A percentile compares a stretch with the other conserved stretches of the same genome.
phyloP scores from a whole-genome alignment of 2,329 filamentous ascomycete genomes.

The Pseudogymnoascus sp. region DNA sequence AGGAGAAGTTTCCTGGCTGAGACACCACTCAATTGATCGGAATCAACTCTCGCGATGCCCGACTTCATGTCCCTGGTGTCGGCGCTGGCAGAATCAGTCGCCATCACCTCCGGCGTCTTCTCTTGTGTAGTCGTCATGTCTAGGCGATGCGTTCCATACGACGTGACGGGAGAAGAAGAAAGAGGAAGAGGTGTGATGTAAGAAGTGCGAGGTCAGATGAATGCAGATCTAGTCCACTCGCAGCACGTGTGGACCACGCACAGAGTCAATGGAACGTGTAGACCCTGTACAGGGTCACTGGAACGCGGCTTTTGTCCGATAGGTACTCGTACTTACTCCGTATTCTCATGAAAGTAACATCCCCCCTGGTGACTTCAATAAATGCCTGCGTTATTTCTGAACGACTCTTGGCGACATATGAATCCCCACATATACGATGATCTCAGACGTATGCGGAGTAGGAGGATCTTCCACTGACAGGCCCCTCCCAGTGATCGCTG shows the following conservation, averaged over 20 bases:
- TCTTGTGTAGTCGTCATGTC: background rate
- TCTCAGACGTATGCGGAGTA: background rate
- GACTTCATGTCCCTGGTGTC: background rate
- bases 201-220: background rate
- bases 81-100: slow-evolving; percentile 2
- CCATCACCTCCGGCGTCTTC: background rate
- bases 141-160: background rate
- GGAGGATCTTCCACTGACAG: background rate
- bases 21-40: slow-evolving; percentile 35
- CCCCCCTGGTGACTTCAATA: background rate
- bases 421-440: background rate
- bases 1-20: slow-evolving; percentile 26
- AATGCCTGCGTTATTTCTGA: slow-evolving; percentile 1
- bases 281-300: background rate
- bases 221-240: slow-evolving; percentile 4
- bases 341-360: background rate
- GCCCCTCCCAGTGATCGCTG: background rate
- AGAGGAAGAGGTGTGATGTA: background rate
- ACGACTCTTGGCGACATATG: background rate
- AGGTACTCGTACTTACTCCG: slow-evolving; percentile 8
- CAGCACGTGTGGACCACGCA: slow-evolving; percentile 3
- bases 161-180: background rate
- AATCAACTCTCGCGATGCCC: background rate
- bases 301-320: background rate
- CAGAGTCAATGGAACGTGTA: background rate